phyloP scores from a whole-genome alignment of 1,139 yeast genomes.

The Geotrichum fermentans region DNA sequence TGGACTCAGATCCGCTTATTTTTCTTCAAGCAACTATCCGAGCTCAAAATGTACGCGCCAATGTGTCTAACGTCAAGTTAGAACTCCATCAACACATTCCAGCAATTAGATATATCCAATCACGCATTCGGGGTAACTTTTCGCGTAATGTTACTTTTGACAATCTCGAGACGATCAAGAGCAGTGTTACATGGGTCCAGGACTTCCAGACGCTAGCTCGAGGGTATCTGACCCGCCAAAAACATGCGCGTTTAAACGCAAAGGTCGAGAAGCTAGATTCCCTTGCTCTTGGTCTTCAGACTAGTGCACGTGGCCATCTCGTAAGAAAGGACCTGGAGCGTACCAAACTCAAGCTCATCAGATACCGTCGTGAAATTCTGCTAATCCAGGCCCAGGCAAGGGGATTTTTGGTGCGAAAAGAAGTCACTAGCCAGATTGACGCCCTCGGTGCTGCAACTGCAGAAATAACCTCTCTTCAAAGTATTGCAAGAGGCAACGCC shows the following conservation, averaged over 20 bases:
- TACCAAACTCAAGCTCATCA: slow-evolving; percentile 14
- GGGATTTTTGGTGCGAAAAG: slow-evolving; percentile 48
- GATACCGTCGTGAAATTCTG: slow-evolving; percentile 28
- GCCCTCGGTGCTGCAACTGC: slow-evolving; percentile 47
- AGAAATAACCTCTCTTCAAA: slow-evolving; percentile 46
- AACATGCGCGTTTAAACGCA: slow-evolving; percentile 23
- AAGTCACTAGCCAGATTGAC: slow-evolving; percentile 46
- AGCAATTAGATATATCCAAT: slow-evolving; percentile 22
- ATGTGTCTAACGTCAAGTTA: slow-evolving; percentile 5
- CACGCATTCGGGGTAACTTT: slow-evolving; percentile 23
- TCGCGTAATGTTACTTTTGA: slow-evolving; percentile 14
- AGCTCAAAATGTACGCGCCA: slow-evolving; percentile 22
- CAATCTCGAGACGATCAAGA: slow-evolving; percentile 25
- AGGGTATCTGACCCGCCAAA: slow-evolving; percentile 39
- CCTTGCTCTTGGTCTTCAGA: slow-evolving; percentile 33
- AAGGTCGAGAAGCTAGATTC: slow-evolving; percentile 26
- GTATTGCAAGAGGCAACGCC: slow-evolving; percentile 46
- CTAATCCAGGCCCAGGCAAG: slow-evolving; percentile 43
- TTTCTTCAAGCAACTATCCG: slow-evolving; percentile 23
- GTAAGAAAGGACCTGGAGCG: slow-evolving; percentile 26
- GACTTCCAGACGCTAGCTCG: slow-evolving; percentile 46
- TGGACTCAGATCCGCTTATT: background rate
- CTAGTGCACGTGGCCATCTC: slow-evolving; percentile 33
- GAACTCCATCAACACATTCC: slow-evolving; percentile 12
- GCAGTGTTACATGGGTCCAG: slow-evolving; percentile 39